Percentiles rank a stretch among this genome's conserved stretches.
phyloP scores from a whole-genome alignment of 345 rosid genomes.

The Punica granatum region DNA sequence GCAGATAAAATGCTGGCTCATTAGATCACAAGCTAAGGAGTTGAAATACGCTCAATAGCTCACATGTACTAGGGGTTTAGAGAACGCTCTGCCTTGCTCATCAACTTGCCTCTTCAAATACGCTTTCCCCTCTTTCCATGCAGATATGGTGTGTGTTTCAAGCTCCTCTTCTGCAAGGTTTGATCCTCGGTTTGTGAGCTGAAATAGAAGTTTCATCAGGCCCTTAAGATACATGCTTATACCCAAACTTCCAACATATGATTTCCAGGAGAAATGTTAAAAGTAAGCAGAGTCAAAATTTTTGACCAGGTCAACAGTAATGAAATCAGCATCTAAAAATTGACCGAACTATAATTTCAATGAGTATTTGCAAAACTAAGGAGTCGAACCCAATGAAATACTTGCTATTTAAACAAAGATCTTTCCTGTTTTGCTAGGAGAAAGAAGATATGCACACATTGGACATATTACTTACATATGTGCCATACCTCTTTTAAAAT shows the following conservation, averaged over 20 bases:
- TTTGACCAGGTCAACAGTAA: not conserved
- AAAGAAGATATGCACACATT: not conserved
- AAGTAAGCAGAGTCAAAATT: not conserved
- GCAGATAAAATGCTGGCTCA: not conserved
- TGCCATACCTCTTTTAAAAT: conserved; percentile 60
- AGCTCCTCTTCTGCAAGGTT: conserved; percentile 79
- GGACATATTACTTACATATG: not conserved
- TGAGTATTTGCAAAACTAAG: not conserved
- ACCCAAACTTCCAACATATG: not conserved
- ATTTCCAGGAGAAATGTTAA: too few species aligned
- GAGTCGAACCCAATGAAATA: not conserved
- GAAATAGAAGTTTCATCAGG: conserved; percentile 10
- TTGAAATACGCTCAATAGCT: conserved; percentile 16
- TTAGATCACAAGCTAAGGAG: not conserved
- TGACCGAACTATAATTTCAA: not conserved
- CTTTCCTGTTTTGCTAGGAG: not conserved
- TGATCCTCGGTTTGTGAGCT: conserved; percentile 68
- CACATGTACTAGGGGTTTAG: conserved; percentile 52
- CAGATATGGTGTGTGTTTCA: conserved; percentile 78
- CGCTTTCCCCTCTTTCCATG: conserved; percentile 90
- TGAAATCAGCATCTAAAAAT: not conserved
- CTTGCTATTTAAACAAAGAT: not conserved
- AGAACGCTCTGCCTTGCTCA: conserved; percentile 43
- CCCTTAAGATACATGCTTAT: not conserved
- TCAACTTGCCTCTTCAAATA: conserved; percentile 64